Evolutionary conservation across 352 stramenopile species (phyloP), one percentile per base, ranked within the genome.

Genomic region (Phytophthora cryptogea): DNA sequence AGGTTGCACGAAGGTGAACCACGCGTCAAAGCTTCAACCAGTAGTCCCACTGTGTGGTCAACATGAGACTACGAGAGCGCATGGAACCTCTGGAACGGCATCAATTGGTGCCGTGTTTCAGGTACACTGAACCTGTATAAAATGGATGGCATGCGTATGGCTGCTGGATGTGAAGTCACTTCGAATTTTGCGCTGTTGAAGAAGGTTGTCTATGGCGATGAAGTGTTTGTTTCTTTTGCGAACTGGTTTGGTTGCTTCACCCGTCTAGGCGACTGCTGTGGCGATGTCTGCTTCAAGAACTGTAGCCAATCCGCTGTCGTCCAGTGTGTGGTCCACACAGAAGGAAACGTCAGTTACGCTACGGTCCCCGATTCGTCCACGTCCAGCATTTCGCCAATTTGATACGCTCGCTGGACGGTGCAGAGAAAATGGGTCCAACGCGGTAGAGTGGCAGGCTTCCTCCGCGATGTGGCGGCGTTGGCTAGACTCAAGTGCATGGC

Each of bases 1-100:
- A 70, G 63, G 63, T 72, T 57, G 46, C 52, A 65, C 44, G 63
- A 72, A 64, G 59, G 63, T 72, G 28, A 28, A 23, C 20, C 47
- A 49, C 3, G 20, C 36, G 8, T 40, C 11, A 8, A 8, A 35
- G 37, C 57, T 62, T 60, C 42, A 57, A 56, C 41, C 28, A 32
- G 20, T 31, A 31, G 49, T 59, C 17, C 41, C 28, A 48, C 20
- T 11, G 16, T 61, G 53, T 63, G 45, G 35, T 5, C 37, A 52
- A 62, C 52, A 41, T 14, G 11, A 45, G 13, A 43, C 20, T 54
- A 14, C 7, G 1, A 10, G 33, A 39, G 33, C 33, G 33, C 14
- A 39, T 39, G 11, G 33, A 39, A 7, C 33, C 33, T 39, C 33
- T 10, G 11, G 11, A 39, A 39, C 33, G 33, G 33, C 33, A 39